Evolutionary conservation across 2,329 filamentous ascomycete genomes (phyloP).

Genomic region (Amesomyces nigricolor): DNA sequence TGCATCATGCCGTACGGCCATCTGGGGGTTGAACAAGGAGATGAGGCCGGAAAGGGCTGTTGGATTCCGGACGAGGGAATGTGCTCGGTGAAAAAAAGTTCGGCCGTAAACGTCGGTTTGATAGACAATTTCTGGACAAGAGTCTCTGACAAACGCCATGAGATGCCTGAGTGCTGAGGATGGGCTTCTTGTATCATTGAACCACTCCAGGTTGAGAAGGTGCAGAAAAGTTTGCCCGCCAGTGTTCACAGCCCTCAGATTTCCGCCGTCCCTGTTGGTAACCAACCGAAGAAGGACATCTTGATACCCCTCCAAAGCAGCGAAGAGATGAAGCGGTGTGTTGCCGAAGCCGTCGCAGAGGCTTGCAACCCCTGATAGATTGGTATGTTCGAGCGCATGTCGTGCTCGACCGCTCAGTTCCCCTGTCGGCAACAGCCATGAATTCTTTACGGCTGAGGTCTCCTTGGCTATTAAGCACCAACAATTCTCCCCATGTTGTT

Average conservation of each 20-base stretch:
- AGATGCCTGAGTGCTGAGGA: slow-evolving; percentile 27
- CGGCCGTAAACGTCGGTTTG: slow-evolving; percentile 47
- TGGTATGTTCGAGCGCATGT: slow-evolving; percentile 22
- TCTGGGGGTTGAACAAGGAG: slow-evolving; percentile 25
- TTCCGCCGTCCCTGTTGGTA: slow-evolving; percentile 17
- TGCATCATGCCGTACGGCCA: slow-evolving; percentile 42
- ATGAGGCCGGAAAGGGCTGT: slow-evolving; percentile 33
- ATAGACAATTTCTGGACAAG: slow-evolving; percentile 30
- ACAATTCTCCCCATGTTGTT: slow-evolving; percentile 27
- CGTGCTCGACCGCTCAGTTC: slow-evolving; percentile 28
- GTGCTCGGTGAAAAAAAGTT: slow-evolving; percentile 45
- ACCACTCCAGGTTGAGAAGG: slow-evolving; percentile 35
- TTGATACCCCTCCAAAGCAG: slow-evolving; percentile 32
- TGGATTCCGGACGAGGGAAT: slow-evolving; percentile 27
- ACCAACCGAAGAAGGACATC: slow-evolving; percentile 29
- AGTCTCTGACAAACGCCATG: slow-evolving; percentile 27
- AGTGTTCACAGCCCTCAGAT: slow-evolving; percentile 35
- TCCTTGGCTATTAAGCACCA: slow-evolving; percentile 32
- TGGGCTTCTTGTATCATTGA: slow-evolving; percentile 26
- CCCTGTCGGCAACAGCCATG: slow-evolving; percentile 29
- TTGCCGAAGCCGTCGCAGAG: slow-evolving; percentile 42
- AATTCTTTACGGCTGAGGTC: slow-evolving; percentile 19
- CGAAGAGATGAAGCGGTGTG: slow-evolving; percentile 43
- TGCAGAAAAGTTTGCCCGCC: slow-evolving; percentile 47
- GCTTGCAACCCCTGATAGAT: slow-evolving; percentile 23